Base-by-base conservation (phyloP, 2,329 filamentous ascomycete genomes). In the Ophiosphaerella narmari region DNA sequence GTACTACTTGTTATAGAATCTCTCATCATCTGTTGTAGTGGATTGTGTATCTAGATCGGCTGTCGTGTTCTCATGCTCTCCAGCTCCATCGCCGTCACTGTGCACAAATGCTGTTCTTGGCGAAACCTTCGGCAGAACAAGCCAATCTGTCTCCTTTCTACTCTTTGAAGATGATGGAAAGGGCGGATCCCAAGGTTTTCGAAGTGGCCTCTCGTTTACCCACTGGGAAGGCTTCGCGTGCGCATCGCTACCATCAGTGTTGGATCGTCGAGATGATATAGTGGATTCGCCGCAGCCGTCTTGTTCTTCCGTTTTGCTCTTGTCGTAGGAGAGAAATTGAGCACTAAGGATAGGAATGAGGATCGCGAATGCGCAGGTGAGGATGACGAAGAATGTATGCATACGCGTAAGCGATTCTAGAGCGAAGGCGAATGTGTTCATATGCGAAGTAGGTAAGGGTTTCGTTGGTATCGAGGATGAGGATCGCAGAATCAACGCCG, bases 141-240 rank as follows among this genome's bases (percentile, higher is more conserved):
- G 50, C 50, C 47, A 55, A 7, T 7, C 31, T 13, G 14, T 24
- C 51, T 35, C 43, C 38, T 23, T 39, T 18, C 24, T 24, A 39
- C 29, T 41, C 8, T 2, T 44, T 38, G 29, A 16, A 29, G 44
- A 26, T 13, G 12, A 56, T 1, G 54, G 59, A 47, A 69, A 68
- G 3, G 62, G 66, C 23, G 61, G 57, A 26, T 66, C 59, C 64
- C 63, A 69, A 7, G 66, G 67, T 33, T 64, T 67, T 43, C 55
- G 41, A 21, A 26, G 50, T 50, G 6, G 13, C 41, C 24, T 44
- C 29, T 52, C 14, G 33, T 35, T 16, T 29, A 8, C 26, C 7
- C 26, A 29, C 26, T 6, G 26, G 11, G 26, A 29, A 29, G 26
- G 11, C 40, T 24, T 44, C 21, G 12, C 31, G 39, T 23, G 45